These are phyloP conservation scores for Tuber aestivum DNA, from an alignment of 495 filamentous ascomycete species.

Conservation along the genomic window DNA sequence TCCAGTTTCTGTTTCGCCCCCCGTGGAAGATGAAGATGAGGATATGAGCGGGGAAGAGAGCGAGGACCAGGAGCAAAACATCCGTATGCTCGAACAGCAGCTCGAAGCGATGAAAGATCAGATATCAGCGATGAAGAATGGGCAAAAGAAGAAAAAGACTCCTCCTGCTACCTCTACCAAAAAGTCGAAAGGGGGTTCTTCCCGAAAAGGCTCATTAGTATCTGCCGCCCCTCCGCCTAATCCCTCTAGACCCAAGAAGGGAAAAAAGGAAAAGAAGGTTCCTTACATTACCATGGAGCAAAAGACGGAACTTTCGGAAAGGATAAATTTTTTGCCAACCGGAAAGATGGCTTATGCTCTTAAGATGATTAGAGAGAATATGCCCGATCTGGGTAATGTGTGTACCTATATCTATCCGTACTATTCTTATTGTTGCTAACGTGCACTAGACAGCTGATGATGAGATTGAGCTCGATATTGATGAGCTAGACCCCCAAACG, in stretches of 20 bases:
- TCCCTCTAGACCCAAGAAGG: slow-evolving; percentile 34
- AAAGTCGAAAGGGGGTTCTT: slow-evolving; percentile 45
- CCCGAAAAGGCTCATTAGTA: slow-evolving; percentile 26
- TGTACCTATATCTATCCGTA: slow-evolving; percentile 18
- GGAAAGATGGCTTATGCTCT: slow-evolving; percentile 68
- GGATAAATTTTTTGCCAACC: slow-evolving; percentile 45
- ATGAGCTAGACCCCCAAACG: slow-evolving; percentile 45
- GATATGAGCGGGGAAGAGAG: slow-evolving; percentile 61
- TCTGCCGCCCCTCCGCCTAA: slow-evolving; percentile 19
- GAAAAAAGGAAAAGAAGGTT: slow-evolving; percentile 37
- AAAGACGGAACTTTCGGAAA: slow-evolving; percentile 46
- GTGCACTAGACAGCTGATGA: slow-evolving; percentile 42
- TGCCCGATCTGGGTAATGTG: slow-evolving; percentile 61
- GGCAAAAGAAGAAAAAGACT: slow-evolving; percentile 56
- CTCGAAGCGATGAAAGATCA: slow-evolving; percentile 62
- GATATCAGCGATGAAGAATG: slow-evolving; percentile 54
- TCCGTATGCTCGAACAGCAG: slow-evolving; percentile 58
- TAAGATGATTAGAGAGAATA: slow-evolving; percentile 83
- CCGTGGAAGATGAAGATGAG: slow-evolving; percentile 61
- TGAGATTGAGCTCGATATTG: slow-evolving; percentile 55
- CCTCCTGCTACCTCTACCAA: slow-evolving; percentile 54
- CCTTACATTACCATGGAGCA: slow-evolving; percentile 43
- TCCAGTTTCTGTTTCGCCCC: slow-evolving; percentile 50
- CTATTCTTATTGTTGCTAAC: slow-evolving; percentile 1
- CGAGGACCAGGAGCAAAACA: slow-evolving; percentile 46